Conservation (phyloP, 176 grass and related monocot species). For the Rhynchospora breviuscula region DNA sequence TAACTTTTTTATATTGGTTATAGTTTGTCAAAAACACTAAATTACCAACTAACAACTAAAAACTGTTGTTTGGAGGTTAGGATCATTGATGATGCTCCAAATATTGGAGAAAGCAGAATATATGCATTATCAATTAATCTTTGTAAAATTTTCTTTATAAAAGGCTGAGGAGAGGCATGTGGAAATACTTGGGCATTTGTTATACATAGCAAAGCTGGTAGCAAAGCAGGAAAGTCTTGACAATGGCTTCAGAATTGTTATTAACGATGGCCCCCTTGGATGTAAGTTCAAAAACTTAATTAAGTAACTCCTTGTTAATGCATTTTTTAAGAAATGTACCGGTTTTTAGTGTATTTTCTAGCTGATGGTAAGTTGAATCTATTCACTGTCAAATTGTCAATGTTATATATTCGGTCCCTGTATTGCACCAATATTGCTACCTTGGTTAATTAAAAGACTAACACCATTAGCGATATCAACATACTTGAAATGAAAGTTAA, state of each 20-base stretch:
- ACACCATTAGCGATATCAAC: neutral
- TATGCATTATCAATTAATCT: neutral
- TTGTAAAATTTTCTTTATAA: slow-evolving; percentile 8
- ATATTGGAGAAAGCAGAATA: neutral
- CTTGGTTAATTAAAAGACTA: neutral
- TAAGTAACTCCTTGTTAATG: neutral
- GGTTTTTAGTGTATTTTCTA: neutral
- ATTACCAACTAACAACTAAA: neutral
- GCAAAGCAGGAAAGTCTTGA: slow-evolving; percentile 60
- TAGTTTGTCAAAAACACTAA: neutral
- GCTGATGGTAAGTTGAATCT: neutral
- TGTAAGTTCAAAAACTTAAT: slow-evolving; percentile 30
- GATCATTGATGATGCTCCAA: neutral
- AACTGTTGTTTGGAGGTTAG: neutral
- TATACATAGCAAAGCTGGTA: slow-evolving; percentile 52
- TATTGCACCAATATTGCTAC: neutral
- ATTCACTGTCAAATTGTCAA: neutral
- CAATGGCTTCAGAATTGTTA: slow-evolving; percentile 59
- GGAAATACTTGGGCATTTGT: slow-evolving; percentile 45
- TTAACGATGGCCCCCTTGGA: slow-evolving; percentile 59
- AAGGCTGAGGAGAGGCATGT: slow-evolving; percentile 66
- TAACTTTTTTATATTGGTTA: too few relatives aligned
- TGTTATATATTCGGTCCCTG: neutral
- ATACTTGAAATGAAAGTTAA: neutral
- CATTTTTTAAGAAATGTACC: neutral